Evolutionary conservation across 2,329 filamentous ascomycete genomes (phyloP), one percentile per base, ranked within the genome.

Genomic region (Neonectria sp.): DNA sequence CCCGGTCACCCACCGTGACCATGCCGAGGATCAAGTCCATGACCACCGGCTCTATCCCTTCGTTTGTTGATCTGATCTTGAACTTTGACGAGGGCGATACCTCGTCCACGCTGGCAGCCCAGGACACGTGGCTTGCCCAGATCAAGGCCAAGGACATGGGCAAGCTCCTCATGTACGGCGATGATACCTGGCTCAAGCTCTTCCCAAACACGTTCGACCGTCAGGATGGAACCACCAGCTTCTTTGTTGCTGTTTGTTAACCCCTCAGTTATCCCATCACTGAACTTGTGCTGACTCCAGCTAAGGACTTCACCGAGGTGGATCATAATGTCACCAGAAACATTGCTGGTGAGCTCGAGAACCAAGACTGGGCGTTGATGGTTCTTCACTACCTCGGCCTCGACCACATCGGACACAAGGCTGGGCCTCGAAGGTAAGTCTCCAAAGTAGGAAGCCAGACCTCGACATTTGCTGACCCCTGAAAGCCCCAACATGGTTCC

Each of bases 21-120:
- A 98, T 99, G 96, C 96, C 96, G 48, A 91, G 95, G 69, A 91
- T 99, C 76, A 99, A 99, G 83, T 95, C 96, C 55, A 95, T 99
- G 70, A 99, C 96, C 1, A 98, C 96, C 1, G 96, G 96, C 68
- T 98, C 95, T 2, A 96, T 97, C n/a, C 96, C 96, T 3, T 98
- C 95, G 2, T 99, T 99, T 80, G 89, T 98, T 67, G 96, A 99
- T 80, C 92, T 98, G 17, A 97, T 99, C 68, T 87, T 99, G 66
- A 99, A 98, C 78, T 94, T 99, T 78, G 94, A 97, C 71, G 96
- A 99, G 81, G 95, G 91, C 21, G 96, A 99, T 79, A 95, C 94
- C 3, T 92, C 93, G 15, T 97, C 96, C 1, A 95, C 93, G 3
- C 88, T 99, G 27, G 91, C 93, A 15, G 89, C 89, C 31, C 96